These are phyloP conservation scores for Dendrocalamus sinicus DNA, from an alignment of 176 grass and related monocot genomes.

Conservation along the genomic window DNA sequence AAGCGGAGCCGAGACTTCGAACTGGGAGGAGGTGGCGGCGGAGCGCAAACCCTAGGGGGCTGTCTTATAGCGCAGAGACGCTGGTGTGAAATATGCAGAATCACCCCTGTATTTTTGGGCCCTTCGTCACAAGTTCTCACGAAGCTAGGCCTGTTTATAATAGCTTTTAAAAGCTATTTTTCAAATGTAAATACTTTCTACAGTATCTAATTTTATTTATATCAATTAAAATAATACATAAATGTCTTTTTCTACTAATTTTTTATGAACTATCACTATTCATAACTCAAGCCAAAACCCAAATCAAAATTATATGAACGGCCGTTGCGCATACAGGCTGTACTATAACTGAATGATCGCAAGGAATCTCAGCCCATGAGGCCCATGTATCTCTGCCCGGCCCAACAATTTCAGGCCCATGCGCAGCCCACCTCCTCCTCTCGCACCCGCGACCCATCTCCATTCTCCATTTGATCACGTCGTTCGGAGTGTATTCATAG, in stretches of 20 bases:
- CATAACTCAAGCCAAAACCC: too few relatives aligned
- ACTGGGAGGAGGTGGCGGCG: conserved; percentile 29
- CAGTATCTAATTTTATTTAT: too few relatives aligned
- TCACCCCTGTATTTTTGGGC: background rate
- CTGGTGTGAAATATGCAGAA: conserved; percentile 9
- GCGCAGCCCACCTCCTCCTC: accelerated
- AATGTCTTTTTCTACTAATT: too few relatives aligned
- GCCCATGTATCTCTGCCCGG: background rate
- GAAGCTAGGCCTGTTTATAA: too few relatives aligned
- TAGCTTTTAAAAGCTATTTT: too few relatives aligned
- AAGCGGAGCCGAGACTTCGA: background rate
- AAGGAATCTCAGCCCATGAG: background rate
- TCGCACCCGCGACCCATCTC: background rate
- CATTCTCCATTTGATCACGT: background rate
- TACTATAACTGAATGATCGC: background rate
- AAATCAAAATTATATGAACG: too few relatives aligned
- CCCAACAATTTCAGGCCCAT: background rate
- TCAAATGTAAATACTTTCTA: too few relatives aligned
- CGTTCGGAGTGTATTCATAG: background rate
- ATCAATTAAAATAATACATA: too few relatives aligned
- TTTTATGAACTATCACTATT: too few relatives aligned
- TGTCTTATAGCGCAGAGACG: conserved; percentile 25
- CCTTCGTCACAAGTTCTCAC: background rate
- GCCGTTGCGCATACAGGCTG: background rate
- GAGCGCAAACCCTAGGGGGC: conserved; percentile 50